A percentile compares a stretch with the other conserved stretches of the same genome.
Conservation (phyloP, 148 eudicot genomes). For the Pharnaceum exiguum region DNA sequence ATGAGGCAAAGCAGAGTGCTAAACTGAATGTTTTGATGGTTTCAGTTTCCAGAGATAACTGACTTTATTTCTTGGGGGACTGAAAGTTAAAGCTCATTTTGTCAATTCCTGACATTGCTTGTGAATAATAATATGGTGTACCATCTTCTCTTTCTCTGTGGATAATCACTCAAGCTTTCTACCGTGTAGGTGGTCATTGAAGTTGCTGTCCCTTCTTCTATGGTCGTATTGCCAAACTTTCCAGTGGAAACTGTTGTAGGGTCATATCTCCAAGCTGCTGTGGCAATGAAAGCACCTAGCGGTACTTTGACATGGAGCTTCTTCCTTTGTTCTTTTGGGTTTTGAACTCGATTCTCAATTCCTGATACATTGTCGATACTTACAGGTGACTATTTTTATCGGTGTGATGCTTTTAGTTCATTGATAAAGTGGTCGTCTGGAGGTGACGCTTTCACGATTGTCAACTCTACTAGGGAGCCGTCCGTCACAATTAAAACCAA, state of each 20-base stretch:
- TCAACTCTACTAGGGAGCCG: constrained; percentile 38
- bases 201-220: constrained; percentile 67
- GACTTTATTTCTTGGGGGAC: not conserved
- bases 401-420: constrained; percentile 77
- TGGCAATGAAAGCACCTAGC: constrained; percentile 64
- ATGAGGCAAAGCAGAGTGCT: too few species aligned
- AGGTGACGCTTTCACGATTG: constrained; percentile 54
- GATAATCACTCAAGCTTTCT: not conserved
- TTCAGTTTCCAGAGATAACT: too few species aligned
- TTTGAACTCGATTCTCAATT: not conserved
- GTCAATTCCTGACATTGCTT: not conserved
- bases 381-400: constrained; percentile 60
- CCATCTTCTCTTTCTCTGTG: not conserved
- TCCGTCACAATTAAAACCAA: constrained; percentile 30
- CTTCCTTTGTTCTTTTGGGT: constrained; percentile 2
- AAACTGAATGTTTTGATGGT: too few species aligned
- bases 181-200: constrained; percentile 51
- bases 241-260: constrained; percentile 81
- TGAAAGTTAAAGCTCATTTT: not conserved
- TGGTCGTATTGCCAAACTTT: constrained; percentile 69
- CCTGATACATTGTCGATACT: constrained; percentile 14
- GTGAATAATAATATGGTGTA: not conserved
- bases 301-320: constrained; percentile 33
- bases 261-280: constrained; percentile 71
- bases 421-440: constrained; percentile 58